Conservation (phyloP, 345 rosid genomes). For the Eucalyptus albens region DNA sequence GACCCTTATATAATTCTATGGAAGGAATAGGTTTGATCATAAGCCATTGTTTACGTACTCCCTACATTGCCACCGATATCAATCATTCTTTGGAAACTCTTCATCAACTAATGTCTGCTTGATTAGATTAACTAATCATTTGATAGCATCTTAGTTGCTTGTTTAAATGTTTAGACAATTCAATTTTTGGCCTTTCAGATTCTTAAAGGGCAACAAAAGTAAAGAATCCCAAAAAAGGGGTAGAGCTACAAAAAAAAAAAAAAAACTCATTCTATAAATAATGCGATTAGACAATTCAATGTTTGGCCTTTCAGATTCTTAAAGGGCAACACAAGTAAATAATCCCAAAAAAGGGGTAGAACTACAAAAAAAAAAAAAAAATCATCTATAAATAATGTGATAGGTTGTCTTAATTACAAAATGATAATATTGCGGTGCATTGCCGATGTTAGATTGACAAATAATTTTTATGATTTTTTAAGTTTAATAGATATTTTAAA, state of each 20-base stretch:
- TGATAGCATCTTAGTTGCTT: neutral
- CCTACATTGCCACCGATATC: neutral
- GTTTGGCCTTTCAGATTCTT: neutral
- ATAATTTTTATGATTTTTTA: neutral
- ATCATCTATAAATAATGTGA: neutral
- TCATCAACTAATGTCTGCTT: neutral
- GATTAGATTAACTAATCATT: neutral
- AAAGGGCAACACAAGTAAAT: neutral
- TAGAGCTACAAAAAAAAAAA: neutral
- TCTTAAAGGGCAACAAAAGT: neutral
- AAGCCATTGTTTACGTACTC: neutral
- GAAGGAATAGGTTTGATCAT: neutral
- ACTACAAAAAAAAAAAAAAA: neutral
- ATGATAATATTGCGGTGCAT: neutral
- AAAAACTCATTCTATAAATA: neutral
- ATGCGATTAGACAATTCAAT: neutral
- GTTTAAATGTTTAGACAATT: neutral
- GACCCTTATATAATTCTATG: neutral
- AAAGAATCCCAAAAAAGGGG: neutral
- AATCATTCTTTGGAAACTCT: neutral
- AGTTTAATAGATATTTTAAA: neutral
- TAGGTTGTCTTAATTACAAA: neutral
- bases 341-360: neutral
- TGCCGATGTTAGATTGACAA: neutral
- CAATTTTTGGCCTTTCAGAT: neutral